Conservation (phyloP, 768 basidiomycete genomes). For the Daedaleopsis sinensis region DNA sequence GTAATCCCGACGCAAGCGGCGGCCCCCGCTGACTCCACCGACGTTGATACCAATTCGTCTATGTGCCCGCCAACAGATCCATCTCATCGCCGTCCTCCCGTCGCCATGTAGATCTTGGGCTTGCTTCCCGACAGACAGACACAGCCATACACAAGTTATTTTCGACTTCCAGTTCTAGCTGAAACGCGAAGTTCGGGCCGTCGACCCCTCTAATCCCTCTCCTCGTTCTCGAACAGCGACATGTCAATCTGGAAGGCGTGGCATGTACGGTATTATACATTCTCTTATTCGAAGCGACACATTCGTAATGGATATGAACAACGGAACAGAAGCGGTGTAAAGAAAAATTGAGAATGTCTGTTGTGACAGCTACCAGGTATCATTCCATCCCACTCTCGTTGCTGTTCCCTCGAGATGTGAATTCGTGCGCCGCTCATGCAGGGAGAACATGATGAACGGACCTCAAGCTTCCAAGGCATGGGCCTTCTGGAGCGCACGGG, state of each 20-base stretch:
- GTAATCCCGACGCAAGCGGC: no score
- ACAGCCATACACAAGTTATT: no score
- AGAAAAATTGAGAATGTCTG: not conserved
- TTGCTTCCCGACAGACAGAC: no score
- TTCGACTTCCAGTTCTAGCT: no score
- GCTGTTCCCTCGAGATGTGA: not conserved
- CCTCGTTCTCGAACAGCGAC: not conserved
- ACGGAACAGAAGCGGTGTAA: conserved; percentile 8
- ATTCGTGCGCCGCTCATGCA: not conserved
- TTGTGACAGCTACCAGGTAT: conserved; percentile 15
- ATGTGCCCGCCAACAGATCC: no score
- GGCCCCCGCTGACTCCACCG: no score
- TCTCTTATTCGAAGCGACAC: conserved; percentile 8
- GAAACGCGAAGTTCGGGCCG: no score
- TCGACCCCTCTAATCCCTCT: no score
- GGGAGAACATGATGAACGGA: conserved; percentile 17
- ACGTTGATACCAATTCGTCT: no score
- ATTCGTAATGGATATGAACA: not conserved
- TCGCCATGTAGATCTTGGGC: no score
- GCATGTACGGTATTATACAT: conserved; percentile 12
- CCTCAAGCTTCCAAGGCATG: conserved; percentile 43
- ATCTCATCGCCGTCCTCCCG: no score
- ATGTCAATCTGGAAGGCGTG: not conserved
- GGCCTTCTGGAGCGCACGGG: conserved; percentile 72
- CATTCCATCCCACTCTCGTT: conserved; percentile 6